Percentiles rank a stretch among this genome's conserved stretches.
Conservation (phyloP, 257 asterid species). For the Fraxinus excelsior region DNA sequence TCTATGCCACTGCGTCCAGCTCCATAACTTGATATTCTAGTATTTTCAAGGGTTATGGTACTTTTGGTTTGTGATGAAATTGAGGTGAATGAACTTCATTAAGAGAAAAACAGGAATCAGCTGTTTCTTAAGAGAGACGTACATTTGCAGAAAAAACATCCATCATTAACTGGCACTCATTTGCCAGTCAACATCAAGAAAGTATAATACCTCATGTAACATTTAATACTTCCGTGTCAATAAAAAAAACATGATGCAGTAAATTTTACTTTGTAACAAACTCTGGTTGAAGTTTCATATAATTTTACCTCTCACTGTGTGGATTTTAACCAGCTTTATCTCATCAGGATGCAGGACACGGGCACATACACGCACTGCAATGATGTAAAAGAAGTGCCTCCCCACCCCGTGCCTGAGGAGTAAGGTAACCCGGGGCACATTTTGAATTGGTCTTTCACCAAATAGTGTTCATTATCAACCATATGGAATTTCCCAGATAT, state of each 20-base stretch:
- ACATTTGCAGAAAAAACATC: background rate
- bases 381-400: background rate
- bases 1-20: constrained; percentile 56
- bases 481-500: background rate
- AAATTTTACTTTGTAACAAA: background rate
- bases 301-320: background rate
- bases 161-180: constrained; percentile 1
- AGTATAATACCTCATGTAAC: background rate
- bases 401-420: background rate
- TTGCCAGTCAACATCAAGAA: background rate
- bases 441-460: background rate
- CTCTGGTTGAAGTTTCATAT: background rate
- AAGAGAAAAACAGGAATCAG: background rate
- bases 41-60: too few species aligned
- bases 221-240: background rate
- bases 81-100: too few species aligned
- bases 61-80: too few species aligned
- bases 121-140: background rate
- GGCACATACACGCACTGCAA: background rate
- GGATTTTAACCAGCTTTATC: background rate
- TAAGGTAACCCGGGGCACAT: background rate
- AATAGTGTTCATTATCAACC: background rate
- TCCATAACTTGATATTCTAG: constrained; percentile 35
- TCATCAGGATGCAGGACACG: background rate
- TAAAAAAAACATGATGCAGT: background rate